Evolutionary conservation across 805 yeast genomes (phyloP).

Genomic region (Cyberlindnera petersonii): DNA sequence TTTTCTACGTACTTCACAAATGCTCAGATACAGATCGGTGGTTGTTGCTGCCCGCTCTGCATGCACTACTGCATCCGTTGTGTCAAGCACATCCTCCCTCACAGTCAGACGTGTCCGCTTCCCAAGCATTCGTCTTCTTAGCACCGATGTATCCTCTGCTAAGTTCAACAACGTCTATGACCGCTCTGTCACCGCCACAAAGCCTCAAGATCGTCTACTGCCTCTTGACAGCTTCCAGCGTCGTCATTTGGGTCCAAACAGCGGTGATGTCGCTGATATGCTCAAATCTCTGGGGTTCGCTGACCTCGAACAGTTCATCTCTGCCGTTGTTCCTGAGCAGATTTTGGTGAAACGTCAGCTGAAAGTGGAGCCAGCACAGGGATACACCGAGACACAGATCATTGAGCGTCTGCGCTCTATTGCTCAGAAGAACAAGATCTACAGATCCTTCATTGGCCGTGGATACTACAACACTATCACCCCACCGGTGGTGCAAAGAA

Average conservation of each 20-base stretch:
- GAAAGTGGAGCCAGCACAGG: slow-evolving; percentile 61
- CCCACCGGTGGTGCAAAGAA: slow-evolving; percentile 92
- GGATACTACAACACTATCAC: slow-evolving; percentile 89
- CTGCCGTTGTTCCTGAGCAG: slow-evolving; percentile 70
- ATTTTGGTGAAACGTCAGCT: slow-evolving; percentile 68
- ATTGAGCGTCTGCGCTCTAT: slow-evolving; percentile 59
- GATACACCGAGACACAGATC: slow-evolving; percentile 82
- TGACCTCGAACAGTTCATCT: slow-evolving; percentile 67
- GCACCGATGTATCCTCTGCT: slow-evolving; percentile 53
- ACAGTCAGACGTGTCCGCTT: not conserved
- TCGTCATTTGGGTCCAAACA: slow-evolving; percentile 86
- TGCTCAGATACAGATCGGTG: slow-evolving; percentile 8
- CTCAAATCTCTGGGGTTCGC: slow-evolving; percentile 57
- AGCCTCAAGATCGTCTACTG: slow-evolving; percentile 17
- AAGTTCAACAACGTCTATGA: slow-evolving; percentile 46
- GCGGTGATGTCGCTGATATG: slow-evolving; percentile 62
- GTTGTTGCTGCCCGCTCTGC: slow-evolving; percentile 2
- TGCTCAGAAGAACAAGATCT: slow-evolving; percentile 71
- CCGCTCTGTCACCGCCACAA: slow-evolving; percentile 29
- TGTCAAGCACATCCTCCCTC: not conserved
- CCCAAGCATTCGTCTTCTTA: slow-evolving; percentile 6
- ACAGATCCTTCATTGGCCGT: slow-evolving; percentile 80
- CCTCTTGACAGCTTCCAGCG: slow-evolving; percentile 80
- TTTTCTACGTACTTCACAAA: too few relatives aligned
- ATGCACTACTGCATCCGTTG: not conserved